phyloP scores from a whole-genome alignment of 345 rosid genomes.

The Brassica incana region DNA sequence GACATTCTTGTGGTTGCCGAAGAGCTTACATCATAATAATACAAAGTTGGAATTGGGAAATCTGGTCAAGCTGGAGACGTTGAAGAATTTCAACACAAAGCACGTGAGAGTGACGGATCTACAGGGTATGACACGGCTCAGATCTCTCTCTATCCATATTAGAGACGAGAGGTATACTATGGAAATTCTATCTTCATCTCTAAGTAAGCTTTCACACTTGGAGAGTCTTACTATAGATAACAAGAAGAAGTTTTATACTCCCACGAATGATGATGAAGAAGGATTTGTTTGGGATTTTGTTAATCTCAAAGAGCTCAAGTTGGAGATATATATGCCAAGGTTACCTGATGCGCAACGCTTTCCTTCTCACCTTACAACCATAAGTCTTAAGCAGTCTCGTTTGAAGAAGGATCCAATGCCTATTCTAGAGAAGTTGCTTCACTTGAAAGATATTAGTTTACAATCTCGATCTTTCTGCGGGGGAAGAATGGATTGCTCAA shows the following conservation, averaged over 20 bases:
- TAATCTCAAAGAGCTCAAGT: slow-evolving; percentile 2
- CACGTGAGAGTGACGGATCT: neutral
- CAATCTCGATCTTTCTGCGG: neutral
- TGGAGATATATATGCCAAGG: neutral
- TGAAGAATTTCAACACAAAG: neutral
- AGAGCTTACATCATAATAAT: fast-evolving
- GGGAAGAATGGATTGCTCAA: neutral
- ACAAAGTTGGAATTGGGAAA: neutral
- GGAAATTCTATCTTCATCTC: neutral
- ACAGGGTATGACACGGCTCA: neutral
- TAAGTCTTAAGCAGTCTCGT: too few relatives aligned
- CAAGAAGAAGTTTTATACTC: neutral
- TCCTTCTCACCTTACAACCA: neutral
- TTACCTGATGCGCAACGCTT: slow-evolving; percentile 27
- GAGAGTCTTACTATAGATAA: neutral
- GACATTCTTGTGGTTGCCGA: neutral
- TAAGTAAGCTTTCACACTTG: neutral
- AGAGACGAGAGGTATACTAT: neutral
- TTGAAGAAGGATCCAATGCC: neutral
- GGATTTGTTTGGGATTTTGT: neutral
- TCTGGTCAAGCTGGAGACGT: slow-evolving; percentile 11
- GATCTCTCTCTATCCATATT: neutral
- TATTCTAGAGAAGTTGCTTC: neutral
- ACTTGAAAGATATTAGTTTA: neutral
- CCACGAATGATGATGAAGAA: neutral